Percentiles rank a stretch among this genome's conserved stretches.
Evolutionary conservation across 805 yeast species (phyloP).

Genomic region (Metschnikowia dekortorum): DNA sequence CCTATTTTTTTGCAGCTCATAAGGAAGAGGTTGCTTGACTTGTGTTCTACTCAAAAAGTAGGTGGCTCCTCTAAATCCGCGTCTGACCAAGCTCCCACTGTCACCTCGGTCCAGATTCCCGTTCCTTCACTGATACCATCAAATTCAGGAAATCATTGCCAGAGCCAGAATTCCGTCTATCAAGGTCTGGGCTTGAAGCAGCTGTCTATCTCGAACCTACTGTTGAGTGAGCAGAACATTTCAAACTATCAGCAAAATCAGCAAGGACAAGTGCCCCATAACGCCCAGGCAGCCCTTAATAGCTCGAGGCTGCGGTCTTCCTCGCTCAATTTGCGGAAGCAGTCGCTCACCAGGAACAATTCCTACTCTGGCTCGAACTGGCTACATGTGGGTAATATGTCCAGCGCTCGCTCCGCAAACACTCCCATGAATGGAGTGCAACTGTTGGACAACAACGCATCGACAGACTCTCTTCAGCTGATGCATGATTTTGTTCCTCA

Average conservation of each 20-base stretch:
- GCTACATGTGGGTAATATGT: slow-evolving; percentile 43
- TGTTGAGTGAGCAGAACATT: slow-evolving; percentile 38
- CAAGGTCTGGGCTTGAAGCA: slow-evolving; percentile 26
- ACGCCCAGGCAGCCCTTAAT: slow-evolving; percentile 11
- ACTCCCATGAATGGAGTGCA: slow-evolving; percentile 15
- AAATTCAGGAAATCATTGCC: neutral
- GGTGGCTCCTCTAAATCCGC: slow-evolving; percentile 9
- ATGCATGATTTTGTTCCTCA: slow-evolving; percentile 44
- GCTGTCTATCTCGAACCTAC: slow-evolving; percentile 38
- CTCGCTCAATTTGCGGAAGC: slow-evolving; percentile 37
- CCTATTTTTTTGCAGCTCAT: slow-evolving; percentile 40
- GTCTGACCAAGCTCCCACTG: slow-evolving; percentile 4
- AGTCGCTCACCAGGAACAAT: slow-evolving; percentile 41
- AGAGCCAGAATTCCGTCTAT: slow-evolving; percentile 9
- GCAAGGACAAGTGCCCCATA: slow-evolving; percentile 2
- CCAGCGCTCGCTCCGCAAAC: slow-evolving; percentile 22
- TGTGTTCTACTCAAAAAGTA: slow-evolving; percentile 26
- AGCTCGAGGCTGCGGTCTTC: slow-evolving; percentile 32
- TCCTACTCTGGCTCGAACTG: slow-evolving; percentile 33
- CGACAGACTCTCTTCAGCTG: slow-evolving; percentile 41
- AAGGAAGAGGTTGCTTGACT: slow-evolving; percentile 37
- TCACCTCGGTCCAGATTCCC: slow-evolving; percentile 12
- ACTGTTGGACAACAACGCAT: slow-evolving; percentile 22
- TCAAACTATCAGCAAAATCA: slow-evolving; percentile 23
- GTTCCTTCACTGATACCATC: slow-evolving; percentile 8